Conservation (phyloP, 2,329 filamentous ascomycete species). For the Berkeleyomyces basicola region DNA sequence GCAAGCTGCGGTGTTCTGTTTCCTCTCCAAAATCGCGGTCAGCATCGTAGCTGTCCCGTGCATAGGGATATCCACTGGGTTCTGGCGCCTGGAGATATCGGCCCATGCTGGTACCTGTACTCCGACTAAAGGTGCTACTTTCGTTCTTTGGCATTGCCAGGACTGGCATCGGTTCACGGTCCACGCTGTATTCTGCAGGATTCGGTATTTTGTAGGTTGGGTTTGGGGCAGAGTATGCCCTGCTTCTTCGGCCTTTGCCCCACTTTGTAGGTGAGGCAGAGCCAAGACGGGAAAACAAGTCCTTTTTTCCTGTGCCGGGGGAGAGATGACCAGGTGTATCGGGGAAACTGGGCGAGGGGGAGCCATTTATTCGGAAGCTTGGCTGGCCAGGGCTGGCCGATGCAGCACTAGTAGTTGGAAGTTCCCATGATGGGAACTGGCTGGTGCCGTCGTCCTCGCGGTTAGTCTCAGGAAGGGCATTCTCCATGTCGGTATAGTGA, state of each 20-base stretch:
- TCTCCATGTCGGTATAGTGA: constrained; percentile 9
- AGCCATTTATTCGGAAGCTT: background rate
- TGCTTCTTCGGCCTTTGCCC: background rate
- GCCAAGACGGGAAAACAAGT: background rate
- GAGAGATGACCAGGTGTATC: background rate
- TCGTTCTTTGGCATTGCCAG: background rate
- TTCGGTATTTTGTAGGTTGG: background rate
- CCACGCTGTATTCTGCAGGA: background rate
- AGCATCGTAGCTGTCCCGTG: constrained; percentile 7
- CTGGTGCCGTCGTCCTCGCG: background rate
- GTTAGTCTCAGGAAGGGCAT: constrained; percentile 4
- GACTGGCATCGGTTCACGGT: background rate
- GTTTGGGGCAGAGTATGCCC: constrained; percentile 10
- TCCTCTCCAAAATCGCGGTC: constrained; percentile 6
- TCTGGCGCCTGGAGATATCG: background rate
- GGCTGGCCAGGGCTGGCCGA: background rate
- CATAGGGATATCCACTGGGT: background rate
- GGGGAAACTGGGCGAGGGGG: background rate
- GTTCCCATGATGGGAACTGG: constrained; percentile 5
- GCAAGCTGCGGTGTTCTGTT: constrained; percentile 5
- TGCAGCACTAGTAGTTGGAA: background rate
- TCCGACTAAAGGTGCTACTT: background rate
- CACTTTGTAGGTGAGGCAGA: constrained; percentile 7
- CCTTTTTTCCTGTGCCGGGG: background rate
- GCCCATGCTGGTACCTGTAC: background rate